Conservation (phyloP, 257 asterid species). For the Nicotiana undulata region DNA sequence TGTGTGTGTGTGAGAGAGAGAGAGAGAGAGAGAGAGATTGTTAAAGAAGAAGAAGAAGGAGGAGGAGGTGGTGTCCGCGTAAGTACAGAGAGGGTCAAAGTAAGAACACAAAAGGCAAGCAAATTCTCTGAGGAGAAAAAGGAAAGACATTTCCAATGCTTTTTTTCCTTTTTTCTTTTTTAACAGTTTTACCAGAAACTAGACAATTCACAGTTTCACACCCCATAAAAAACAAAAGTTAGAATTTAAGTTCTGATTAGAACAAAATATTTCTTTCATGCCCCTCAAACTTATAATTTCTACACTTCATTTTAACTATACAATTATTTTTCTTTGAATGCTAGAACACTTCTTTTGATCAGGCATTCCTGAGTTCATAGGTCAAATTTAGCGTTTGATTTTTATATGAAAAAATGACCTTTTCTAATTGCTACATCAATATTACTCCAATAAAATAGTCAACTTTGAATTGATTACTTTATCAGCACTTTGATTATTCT, state of each 20-base stretch:
- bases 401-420: not conserved
- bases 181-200: not conserved
- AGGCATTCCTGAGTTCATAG: not conserved
- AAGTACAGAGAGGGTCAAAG: constrained; percentile 5
- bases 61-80: not conserved
- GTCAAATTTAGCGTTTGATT: not conserved
- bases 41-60: constrained; percentile 1
- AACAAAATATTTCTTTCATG: not conserved
- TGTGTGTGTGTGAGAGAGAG: not conserved
- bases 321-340: not conserved
- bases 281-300: not conserved
- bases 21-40: not conserved
- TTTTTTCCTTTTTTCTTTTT: not conserved
- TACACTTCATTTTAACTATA: not conserved
- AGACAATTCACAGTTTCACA: not conserved
- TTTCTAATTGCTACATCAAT: not conserved
- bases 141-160: not conserved
- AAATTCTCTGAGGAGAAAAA: not conserved
- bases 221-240: not conserved
- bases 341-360: too few relatives aligned
- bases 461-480: not conserved
- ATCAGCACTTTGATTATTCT: not conserved
- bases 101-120: constrained; percentile 3
- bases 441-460: not conserved
- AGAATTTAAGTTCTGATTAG: not conserved